A percentile compares a stretch with the other conserved stretches of the same genome.
phyloP scores from a whole-genome alignment of 2,329 filamentous ascomycete species.

The Aspergillus brunneoviolaceus region DNA sequence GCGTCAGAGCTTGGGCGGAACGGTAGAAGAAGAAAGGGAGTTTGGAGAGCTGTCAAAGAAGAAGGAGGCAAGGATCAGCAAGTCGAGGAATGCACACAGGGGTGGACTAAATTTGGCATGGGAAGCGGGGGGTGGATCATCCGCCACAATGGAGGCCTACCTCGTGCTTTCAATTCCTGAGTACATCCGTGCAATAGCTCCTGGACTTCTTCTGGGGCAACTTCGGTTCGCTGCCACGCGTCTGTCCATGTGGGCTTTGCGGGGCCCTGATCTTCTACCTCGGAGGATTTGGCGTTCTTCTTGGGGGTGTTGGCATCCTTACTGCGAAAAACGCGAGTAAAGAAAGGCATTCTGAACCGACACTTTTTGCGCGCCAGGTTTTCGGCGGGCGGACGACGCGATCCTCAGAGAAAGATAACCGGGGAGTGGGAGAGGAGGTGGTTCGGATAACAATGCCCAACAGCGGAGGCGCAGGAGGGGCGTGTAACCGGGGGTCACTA shows the following conservation, averaged over 20 bases:
- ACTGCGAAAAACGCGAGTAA: constrained; percentile 67
- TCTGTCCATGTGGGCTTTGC: constrained; percentile 81
- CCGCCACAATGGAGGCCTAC: constrained; percentile 52
- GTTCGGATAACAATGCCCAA: constrained; percentile 12
- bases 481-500: background rate
- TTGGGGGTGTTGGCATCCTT: constrained; percentile 70
- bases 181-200: constrained; percentile 84
- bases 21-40: constrained; percentile 88
- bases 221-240: constrained; percentile 76
- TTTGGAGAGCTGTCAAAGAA: constrained; percentile 67
- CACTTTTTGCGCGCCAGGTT: constrained; percentile 11
- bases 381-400: constrained; percentile 19
- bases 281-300: constrained; percentile 53
- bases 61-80: constrained; percentile 32
- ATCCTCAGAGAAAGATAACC: constrained; percentile 12
- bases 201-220: constrained; percentile 87
- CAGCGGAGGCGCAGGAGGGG: constrained; percentile 5
- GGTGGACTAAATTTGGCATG: constrained; percentile 20
- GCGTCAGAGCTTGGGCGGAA: constrained; percentile 93
- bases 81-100: constrained; percentile 26
- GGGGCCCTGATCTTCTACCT: constrained; percentile 54
- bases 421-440: constrained; percentile 3
- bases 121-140: constrained; percentile 19
- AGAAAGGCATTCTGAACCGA: constrained; percentile 53
- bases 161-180: constrained; percentile 88